phyloP scores from a whole-genome alignment of 768 basidiomycete species.

The Lentinus brumalis region DNA sequence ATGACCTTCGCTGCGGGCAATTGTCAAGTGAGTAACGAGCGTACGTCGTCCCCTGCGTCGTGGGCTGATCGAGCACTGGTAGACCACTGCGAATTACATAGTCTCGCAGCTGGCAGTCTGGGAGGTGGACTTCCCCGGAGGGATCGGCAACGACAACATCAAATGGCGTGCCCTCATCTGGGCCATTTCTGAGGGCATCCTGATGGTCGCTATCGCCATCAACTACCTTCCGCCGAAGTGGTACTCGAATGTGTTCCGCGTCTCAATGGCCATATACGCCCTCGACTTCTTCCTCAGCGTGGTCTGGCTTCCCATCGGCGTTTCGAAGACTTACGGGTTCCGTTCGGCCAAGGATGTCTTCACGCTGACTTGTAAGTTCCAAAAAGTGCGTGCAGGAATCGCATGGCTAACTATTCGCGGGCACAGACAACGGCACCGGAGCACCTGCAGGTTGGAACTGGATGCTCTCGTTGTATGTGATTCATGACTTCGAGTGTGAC shows the following conservation, averaged over 20 bases:
- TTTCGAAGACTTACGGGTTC: slow-evolving; percentile 87
- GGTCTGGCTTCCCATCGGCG: slow-evolving; percentile 93
- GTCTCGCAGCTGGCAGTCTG: slow-evolving; percentile 83
- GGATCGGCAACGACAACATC: slow-evolving; percentile 64
- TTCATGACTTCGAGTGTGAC: background rate
- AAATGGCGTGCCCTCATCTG: slow-evolving; percentile 88
- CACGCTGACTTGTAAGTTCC: slow-evolving; percentile 66
- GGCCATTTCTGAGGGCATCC: slow-evolving; percentile 74
- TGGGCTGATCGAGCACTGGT: slow-evolving; percentile 38
- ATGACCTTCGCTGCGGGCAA: slow-evolving; percentile 91
- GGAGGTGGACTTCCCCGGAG: slow-evolving; percentile 83
- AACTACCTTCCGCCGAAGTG: slow-evolving; percentile 81
- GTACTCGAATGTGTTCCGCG: slow-evolving; percentile 78
- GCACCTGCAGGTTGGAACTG: slow-evolving; percentile 90
- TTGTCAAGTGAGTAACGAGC: slow-evolving; percentile 61
- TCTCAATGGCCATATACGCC: slow-evolving; percentile 74
- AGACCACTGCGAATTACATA: slow-evolving; percentile 90
- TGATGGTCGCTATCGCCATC: slow-evolving; percentile 73
- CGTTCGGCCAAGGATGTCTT: slow-evolving; percentile 83
- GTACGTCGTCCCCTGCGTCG: too few relatives aligned
- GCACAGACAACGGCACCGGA: slow-evolving; percentile 85
- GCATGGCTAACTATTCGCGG: background rate
- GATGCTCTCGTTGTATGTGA: slow-evolving; percentile 78
- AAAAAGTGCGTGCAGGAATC: background rate
- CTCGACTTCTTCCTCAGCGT: slow-evolving; percentile 86